Percentiles rank a stretch among this genome's conserved stretches.
Conservation (phyloP, 2,329 filamentous ascomycete species). For the Talaromyces sp. region DNA sequence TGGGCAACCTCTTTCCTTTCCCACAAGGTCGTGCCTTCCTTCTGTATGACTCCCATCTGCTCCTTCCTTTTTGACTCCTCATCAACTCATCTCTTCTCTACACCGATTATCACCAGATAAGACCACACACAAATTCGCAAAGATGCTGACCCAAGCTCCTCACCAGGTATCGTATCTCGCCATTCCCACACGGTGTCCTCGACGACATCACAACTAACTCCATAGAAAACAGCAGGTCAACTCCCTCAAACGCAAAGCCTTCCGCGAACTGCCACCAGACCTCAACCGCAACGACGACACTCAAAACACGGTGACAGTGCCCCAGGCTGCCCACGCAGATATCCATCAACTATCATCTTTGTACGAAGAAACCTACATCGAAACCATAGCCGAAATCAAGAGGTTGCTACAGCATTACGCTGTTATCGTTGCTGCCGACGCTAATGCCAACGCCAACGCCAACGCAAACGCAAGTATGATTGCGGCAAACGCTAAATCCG, state of each 20-base stretch:
- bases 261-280: not conserved
- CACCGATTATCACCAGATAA: no score
- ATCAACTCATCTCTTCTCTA: not conserved
- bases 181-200: no score
- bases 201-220: not conserved
- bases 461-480: not conserved
- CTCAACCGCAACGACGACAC: not conserved
- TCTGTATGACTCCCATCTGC: not conserved
- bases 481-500: not conserved
- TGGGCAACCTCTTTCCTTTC: not conserved
- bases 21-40: not conserved
- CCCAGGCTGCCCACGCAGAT: not conserved
- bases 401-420: not conserved
- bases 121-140: not conserved
- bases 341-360: not conserved
- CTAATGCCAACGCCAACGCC: not conserved
- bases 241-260: slow-evolving; percentile 12
- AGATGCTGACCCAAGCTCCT: not conserved
- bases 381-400: slow-evolving; percentile 7
- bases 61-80: not conserved
- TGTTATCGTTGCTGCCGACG: not conserved
- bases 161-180: no score
- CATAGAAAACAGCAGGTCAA: not conserved
- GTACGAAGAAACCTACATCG: slow-evolving; percentile 1
- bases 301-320: not conserved